These are phyloP conservation scores for Ustilago crameri DNA, from an alignment of 1,284 basidiomycete genomes.

Conservation along the genomic window DNA sequence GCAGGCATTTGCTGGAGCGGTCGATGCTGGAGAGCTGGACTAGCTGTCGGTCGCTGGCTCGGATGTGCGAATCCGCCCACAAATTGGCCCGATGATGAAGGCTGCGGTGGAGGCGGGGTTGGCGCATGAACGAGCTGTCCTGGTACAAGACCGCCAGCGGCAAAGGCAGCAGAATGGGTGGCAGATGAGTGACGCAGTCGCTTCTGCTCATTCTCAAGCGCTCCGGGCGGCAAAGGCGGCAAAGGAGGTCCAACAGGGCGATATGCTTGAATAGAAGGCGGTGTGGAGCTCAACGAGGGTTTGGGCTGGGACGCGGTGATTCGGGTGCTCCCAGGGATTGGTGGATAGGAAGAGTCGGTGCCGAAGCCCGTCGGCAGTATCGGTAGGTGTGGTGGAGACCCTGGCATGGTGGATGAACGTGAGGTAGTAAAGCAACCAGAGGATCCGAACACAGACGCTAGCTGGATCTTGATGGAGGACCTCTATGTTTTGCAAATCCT, in stretches of 20 bases:
- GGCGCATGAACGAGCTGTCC: slow-evolving; percentile 46
- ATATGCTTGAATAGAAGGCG: slow-evolving; percentile 12
- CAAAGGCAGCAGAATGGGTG: slow-evolving; percentile 6
- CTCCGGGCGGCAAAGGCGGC: slow-evolving; percentile 49
- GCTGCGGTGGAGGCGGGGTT: slow-evolving; percentile 24
- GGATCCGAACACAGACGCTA: not conserved
- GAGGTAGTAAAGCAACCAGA: not conserved
- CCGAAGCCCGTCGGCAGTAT: slow-evolving; percentile 59
- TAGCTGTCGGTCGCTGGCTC: slow-evolving; percentile 1
- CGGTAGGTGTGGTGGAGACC: slow-evolving; percentile 41
- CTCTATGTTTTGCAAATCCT: not conserved
- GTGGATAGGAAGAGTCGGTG: slow-evolving; percentile 60
- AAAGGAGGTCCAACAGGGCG: slow-evolving; percentile 45
- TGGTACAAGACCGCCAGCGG: slow-evolving; percentile 15
- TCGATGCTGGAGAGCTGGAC: not conserved
- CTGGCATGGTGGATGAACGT: slow-evolving; percentile 19
- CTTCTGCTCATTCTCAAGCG: slow-evolving; percentile 44
- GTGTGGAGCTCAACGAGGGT: slow-evolving; percentile 9
- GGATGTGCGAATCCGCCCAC: slow-evolving; percentile 27
- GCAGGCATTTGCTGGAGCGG: slow-evolving; percentile 21
- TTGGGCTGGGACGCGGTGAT: slow-evolving; percentile 36
- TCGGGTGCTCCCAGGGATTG: slow-evolving; percentile 47
- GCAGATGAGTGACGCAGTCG: slow-evolving; percentile 25
- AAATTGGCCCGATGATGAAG: slow-evolving; percentile 18
- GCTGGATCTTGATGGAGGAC: not conserved